A percentile compares a stretch with the other conserved stretches of the same genome.
These are phyloP conservation scores for Entoloma clypeatum DNA, from an alignment of 1,284 basidiomycete genomes.

Conservation along the genomic window DNA sequence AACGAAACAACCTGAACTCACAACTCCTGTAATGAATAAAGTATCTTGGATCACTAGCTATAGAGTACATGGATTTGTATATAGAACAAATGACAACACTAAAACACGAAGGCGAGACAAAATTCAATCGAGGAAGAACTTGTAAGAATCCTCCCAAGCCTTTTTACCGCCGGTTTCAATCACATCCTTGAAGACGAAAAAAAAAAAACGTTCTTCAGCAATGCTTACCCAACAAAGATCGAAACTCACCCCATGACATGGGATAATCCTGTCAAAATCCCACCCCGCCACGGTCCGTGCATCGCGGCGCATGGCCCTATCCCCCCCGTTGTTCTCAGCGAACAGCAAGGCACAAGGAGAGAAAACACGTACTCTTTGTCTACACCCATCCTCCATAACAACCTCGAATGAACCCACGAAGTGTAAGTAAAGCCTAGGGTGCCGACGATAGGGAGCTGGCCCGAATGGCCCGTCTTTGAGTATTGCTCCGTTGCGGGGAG, in stretches of 20 bases:
- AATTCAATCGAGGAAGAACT: conserved; percentile 33
- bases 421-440: conserved; percentile 58
- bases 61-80: too few relatives aligned
- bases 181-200: conserved; percentile 54
- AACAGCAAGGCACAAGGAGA: neutral
- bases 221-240: conserved; percentile 1
- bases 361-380: conserved; percentile 56
- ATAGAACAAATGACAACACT: neutral
- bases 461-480: conserved; percentile 51
- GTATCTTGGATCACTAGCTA: too few relatives aligned
- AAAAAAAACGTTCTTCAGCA: conserved; percentile 7
- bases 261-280: conserved; percentile 89
- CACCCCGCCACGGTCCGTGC: conserved; percentile 70
- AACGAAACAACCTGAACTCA: too few relatives aligned
- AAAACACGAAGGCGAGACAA: neutral
- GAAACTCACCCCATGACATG: conserved; percentile 81
- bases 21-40: too few relatives aligned
- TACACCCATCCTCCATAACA: conserved; percentile 47
- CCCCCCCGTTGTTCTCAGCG: neutral
- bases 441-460: conserved; percentile 43
- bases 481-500: conserved; percentile 79
- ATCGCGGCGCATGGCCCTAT: conserved; percentile 71
- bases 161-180: conserved; percentile 73
- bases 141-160: conserved; percentile 55
- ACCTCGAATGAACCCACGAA: conserved; percentile 54